A percentile compares a stretch with the other conserved stretches of the same genome.
These are phyloP conservation scores for Apophysomyces elegans DNA, from an alignment of 371 early-diverging fungal genomes.

Conservation along the genomic window DNA sequence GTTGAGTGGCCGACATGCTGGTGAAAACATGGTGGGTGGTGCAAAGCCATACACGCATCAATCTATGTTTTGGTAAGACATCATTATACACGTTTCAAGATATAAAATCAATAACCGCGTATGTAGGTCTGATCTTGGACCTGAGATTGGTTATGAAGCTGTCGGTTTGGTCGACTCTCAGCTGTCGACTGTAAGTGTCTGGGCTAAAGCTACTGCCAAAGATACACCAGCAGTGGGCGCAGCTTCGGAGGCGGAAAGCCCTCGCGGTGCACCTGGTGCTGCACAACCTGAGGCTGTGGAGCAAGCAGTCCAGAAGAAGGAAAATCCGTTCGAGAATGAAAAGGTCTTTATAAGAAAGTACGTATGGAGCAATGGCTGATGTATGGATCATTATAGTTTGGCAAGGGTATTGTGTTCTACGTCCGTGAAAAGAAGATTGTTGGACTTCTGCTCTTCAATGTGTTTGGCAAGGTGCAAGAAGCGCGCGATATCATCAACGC, in stretches of 20 bases:
- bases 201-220: conserved; percentile 67
- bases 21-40: conserved; percentile 71
- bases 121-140: conserved; percentile 67
- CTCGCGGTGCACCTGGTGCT: conserved; percentile 39
- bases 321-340: conserved; percentile 34
- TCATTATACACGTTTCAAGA: neutral
- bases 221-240: conserved; percentile 54
- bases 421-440: conserved; percentile 66
- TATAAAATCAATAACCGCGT: neutral
- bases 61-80: conserved; percentile 74
- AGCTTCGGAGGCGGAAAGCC: conserved; percentile 39
- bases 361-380: neutral
- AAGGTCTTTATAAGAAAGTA: conserved; percentile 18
- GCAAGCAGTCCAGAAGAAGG: conserved; percentile 34
- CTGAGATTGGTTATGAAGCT: conserved; percentile 79
- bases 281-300: conserved; percentile 25
- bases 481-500: conserved; percentile 71
- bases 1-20: conserved; percentile 72
- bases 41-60: conserved; percentile 72
- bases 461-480: conserved; percentile 70
- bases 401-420: conserved; percentile 78
- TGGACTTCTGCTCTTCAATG: conserved; percentile 72
- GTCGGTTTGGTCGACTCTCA: conserved; percentile 73
- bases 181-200: conserved; percentile 70
- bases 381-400: conserved; percentile 53